These are phyloP conservation scores for Fusarium cicatricum DNA, from an alignment of 2,329 filamentous ascomycete genomes.

Conservation along the genomic window DNA sequence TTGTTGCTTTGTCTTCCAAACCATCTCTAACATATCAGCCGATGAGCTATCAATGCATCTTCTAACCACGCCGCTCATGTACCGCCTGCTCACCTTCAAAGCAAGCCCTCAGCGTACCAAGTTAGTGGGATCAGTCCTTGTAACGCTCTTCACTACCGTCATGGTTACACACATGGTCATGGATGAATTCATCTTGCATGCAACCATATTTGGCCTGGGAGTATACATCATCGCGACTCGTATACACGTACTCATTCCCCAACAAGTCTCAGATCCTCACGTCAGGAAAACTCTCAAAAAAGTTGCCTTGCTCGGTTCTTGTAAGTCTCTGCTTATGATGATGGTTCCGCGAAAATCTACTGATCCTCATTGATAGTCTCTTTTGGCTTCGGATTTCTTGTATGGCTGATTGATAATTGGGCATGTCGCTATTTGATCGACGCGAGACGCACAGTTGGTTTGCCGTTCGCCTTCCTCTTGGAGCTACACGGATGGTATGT, in stretches of 20 bases:
- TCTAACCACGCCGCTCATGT: conserved; percentile 51
- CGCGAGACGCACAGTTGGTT: conserved; percentile 42
- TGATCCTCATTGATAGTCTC: conserved; percentile 35
- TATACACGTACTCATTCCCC: conserved; percentile 43
- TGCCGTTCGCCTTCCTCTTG: conserved; percentile 50
- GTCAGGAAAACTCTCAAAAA: conserved; percentile 32
- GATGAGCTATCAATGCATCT: conserved; percentile 54
- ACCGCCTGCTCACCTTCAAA: conserved; percentile 51
- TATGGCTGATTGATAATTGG: conserved; percentile 52
- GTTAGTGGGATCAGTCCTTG: conserved; percentile 33
- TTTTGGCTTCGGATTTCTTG: conserved; percentile 49
- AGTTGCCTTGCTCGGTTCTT: conserved; percentile 29
- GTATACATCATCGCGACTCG: conserved; percentile 47
- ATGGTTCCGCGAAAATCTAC: accelerated
- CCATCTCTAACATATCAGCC: conserved; percentile 30
- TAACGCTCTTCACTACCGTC: conserved; percentile 42
- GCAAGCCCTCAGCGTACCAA: conserved; percentile 38
- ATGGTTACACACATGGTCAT: conserved; percentile 54
- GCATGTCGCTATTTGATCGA: conserved; percentile 43
- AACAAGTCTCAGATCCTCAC: conserved; percentile 42
- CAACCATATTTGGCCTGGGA: conserved; percentile 46
- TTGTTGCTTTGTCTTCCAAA: not conserved
- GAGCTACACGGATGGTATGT: conserved; percentile 54
- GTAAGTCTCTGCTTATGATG: conserved; percentile 4
- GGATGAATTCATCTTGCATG: conserved; percentile 54